Conservation (phyloP, 176 grass and related monocot genomes). For the Juncus effusus region DNA sequence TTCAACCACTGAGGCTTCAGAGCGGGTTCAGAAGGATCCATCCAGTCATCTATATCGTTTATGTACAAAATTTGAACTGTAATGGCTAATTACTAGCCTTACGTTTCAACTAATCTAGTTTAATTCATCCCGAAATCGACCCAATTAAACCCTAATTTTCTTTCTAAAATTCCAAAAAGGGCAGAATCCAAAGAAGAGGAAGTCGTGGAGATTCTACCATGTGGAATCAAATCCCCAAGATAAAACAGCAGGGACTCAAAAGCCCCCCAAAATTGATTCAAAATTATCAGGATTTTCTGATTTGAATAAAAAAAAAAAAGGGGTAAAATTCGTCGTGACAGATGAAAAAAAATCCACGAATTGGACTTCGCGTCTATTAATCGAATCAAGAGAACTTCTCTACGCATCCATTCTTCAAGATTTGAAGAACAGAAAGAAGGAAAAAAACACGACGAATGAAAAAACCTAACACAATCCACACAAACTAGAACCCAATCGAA, state of each 20-base stretch:
- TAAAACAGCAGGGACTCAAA: slow-evolving; percentile 18
- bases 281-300: slow-evolving; percentile 3
- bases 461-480: neutral
- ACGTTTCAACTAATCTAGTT: slow-evolving; percentile 16
- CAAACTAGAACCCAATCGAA: slow-evolving; percentile 6
- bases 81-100: slow-evolving; percentile 21
- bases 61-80: slow-evolving; percentile 26
- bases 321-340: neutral
- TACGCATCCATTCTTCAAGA: neutral
- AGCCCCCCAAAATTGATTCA: slow-evolving; percentile 12
- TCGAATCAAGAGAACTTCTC: slow-evolving; percentile 16
- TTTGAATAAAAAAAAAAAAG: neutral
- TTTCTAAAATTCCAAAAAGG: neutral
- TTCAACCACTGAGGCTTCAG: slow-evolving; percentile 48
- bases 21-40: slow-evolving; percentile 39
- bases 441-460: neutral
- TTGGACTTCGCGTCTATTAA: neutral
- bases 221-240: neutral
- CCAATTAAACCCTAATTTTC: slow-evolving; percentile 21
- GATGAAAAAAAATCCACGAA: neutral
- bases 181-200: slow-evolving; percentile 3
- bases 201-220: slow-evolving; percentile 12
- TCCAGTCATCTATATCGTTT: slow-evolving; percentile 24
- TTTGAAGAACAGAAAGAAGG: neutral
- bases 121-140: slow-evolving; percentile 23